phyloP scores from a whole-genome alignment of 1,284 basidiomycete species.

The Phellopilus nigrolimitatus region DNA sequence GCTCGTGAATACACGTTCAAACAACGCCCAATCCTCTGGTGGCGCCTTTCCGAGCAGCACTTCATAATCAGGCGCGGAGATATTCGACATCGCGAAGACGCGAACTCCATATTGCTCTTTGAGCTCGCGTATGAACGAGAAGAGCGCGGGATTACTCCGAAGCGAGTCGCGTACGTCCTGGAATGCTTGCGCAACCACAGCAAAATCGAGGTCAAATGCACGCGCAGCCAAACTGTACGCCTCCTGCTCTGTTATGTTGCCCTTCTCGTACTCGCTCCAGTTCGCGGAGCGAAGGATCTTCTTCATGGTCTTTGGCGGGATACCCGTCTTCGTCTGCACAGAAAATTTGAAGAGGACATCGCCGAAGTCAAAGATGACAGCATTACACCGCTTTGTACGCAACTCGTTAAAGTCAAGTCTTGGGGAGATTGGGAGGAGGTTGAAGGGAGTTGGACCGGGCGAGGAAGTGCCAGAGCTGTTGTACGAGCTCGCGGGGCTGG shows the following conservation, averaged over 20 bases:
- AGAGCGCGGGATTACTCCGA: conserved; percentile 39
- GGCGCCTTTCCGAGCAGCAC: conserved; percentile 36
- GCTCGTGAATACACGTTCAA: conserved; percentile 50
- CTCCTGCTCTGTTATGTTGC: conserved; percentile 40
- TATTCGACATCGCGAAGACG: conserved; percentile 57
- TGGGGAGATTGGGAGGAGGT: neutral
- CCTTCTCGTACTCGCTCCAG: conserved; percentile 55
- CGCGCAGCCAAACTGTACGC: conserved; percentile 41
- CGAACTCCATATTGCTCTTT: conserved; percentile 35
- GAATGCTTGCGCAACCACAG: conserved; percentile 40
- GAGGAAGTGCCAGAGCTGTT: conserved; percentile 6
- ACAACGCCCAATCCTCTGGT: conserved; percentile 47
- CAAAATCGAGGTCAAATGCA: conserved; percentile 37
- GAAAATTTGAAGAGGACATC: conserved; percentile 59
- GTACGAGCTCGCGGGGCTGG: conserved; percentile 1
- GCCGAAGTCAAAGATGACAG: conserved; percentile 32
- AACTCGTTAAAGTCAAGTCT: conserved; percentile 4
- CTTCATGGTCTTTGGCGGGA: conserved; percentile 41
- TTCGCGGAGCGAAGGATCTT: conserved; percentile 43
- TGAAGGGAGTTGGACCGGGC: conserved; percentile 8
- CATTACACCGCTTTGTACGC: conserved; percentile 7
- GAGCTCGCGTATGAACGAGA: conserved; percentile 43
- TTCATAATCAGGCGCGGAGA: conserved; percentile 49
- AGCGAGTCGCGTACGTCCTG: conserved; percentile 43
- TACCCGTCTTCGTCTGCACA: conserved; percentile 40